Base-by-base conservation (phyloP, 2,329 filamentous ascomycete genomes). In the Aquanectria penicillioides region DNA sequence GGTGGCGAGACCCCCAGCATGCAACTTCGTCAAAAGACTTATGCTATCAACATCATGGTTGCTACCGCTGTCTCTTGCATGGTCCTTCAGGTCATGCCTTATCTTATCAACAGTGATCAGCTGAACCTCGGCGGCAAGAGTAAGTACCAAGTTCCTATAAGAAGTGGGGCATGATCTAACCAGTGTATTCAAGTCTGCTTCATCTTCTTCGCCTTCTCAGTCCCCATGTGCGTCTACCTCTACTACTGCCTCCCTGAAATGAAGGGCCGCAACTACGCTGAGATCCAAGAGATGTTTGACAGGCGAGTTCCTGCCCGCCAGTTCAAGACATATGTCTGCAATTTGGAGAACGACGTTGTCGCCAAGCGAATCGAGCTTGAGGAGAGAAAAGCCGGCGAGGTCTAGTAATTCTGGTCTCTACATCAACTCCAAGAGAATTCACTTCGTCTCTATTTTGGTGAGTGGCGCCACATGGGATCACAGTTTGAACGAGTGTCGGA, bases 231-330 rank as follows among this genome's bases (percentile, higher is more conserved):
- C 9, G 57, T 74, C n/a, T 77, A 71, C 57, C 31, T 78, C 17
- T 69, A 70, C 64, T 71, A 71, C 48, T 73, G 63, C 38, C 69
- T 77, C 73, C 80, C 80, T 2, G 71, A 74, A 58, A 73, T 70
- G 23, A 65, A 66, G 22, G 64, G 61, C 10, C 63, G 68, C 33
- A 63, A 63, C 58, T 63, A 59, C 12, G 50, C 61, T 31, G 61
- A 62, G 18, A 58, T 63, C 31, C 58, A 63, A 29, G 58, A 62
- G 18, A 61, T 63, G 53, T 59, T 61, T 17, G 61, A 63, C 26
- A 55, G 58, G 26, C 46, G 37, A 13, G 54, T 59, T 3, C 58
- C 58, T 20, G 50, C 58, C 8, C 53, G 61, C 13, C 11, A 63
- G 46, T 59, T 63, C 46, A 61, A 59, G 43, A 15, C 36, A 0